phyloP scores from a whole-genome alignment of 2,329 filamentous ascomycete species.

The Epichloe sibirici region DNA sequence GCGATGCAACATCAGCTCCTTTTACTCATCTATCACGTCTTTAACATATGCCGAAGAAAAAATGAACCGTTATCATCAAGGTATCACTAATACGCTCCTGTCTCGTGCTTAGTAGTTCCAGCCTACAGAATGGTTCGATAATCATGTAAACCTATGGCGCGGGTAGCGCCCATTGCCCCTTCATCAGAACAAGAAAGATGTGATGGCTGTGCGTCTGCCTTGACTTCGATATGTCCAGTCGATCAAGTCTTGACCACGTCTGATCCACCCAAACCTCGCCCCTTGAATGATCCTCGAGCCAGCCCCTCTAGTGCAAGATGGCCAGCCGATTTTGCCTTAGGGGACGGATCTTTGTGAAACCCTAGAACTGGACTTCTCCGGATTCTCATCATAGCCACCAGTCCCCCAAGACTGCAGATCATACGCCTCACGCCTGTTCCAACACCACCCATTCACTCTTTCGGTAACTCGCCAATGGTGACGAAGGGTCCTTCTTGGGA shows the following conservation, averaged over 20 bases:
- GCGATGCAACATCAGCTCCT: neutral
- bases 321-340: neutral
- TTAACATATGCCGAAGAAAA: neutral
- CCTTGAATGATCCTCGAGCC: no score
- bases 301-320: neutral
- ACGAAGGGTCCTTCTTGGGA: conserved; percentile 17
- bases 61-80: neutral
- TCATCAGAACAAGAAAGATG: neutral
- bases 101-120: neutral
- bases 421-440: conserved; percentile 26
- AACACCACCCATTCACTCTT: conserved; percentile 43
- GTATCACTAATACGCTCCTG: neutral
- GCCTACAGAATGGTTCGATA: neutral
- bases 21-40: neutral
- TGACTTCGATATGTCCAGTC: neutral
- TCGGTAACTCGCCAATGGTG: conserved; percentile 27
- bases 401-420: neutral
- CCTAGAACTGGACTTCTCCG: neutral
- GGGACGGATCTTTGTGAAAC: neutral
- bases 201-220: neutral
- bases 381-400: neutral
- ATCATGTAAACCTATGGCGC: neutral
- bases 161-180: neutral
- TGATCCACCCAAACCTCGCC: no score
- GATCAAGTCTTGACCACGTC: no score